Percentiles rank a stretch among this genome's conserved stretches.
phyloP scores from a whole-genome alignment of 2,329 filamentous ascomycete species.

The Alternaria sp. region DNA sequence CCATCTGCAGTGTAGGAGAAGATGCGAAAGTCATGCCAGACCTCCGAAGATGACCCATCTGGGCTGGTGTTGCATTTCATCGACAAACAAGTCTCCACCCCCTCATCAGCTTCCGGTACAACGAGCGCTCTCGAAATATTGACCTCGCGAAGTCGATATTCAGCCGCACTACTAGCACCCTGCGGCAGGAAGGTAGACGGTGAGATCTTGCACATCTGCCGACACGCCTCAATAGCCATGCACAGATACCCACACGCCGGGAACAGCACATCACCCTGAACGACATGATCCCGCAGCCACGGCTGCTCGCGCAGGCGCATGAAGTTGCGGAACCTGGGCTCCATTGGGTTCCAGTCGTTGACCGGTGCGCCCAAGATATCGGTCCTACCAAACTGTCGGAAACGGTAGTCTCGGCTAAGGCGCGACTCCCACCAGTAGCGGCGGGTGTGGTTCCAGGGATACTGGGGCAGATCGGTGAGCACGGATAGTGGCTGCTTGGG shows the following conservation, averaged over 20 bases:
- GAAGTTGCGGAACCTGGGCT: slow-evolving; percentile 32
- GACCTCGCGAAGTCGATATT: slow-evolving; percentile 29
- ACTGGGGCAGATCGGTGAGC: slow-evolving; percentile 36
- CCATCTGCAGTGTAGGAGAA: slow-evolving; percentile 19
- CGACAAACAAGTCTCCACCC: slow-evolving; percentile 28
- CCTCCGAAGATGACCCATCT: not conserved
- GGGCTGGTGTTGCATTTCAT: slow-evolving; percentile 10
- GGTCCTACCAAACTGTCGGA: slow-evolving; percentile 18
- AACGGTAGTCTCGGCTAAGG: slow-evolving; percentile 22
- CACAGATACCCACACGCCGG: slow-evolving; percentile 19
- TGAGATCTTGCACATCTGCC: slow-evolving; percentile 11
- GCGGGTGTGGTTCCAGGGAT: slow-evolving; percentile 43
- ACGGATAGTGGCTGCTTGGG: slow-evolving; percentile 7
- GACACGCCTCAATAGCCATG: slow-evolving; percentile 25
- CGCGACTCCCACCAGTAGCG: slow-evolving; percentile 36
- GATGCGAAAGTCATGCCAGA: slow-evolving; percentile 24
- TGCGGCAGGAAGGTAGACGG: slow-evolving; percentile 5
- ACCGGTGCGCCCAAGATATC: slow-evolving; percentile 26
- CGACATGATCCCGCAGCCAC: slow-evolving; percentile 25
- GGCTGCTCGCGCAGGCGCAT: slow-evolving; percentile 28
- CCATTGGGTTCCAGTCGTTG: slow-evolving; percentile 14
- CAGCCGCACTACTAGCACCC: not conserved
- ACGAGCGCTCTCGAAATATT: slow-evolving; percentile 24
- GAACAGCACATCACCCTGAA: slow-evolving; percentile 30
- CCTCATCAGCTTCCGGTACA: slow-evolving; percentile 32